Percentiles rank a stretch among this genome's conserved stretches.
phyloP scores from a whole-genome alignment of 2,329 filamentous ascomycete species.

The Myriangium duriaei region DNA sequence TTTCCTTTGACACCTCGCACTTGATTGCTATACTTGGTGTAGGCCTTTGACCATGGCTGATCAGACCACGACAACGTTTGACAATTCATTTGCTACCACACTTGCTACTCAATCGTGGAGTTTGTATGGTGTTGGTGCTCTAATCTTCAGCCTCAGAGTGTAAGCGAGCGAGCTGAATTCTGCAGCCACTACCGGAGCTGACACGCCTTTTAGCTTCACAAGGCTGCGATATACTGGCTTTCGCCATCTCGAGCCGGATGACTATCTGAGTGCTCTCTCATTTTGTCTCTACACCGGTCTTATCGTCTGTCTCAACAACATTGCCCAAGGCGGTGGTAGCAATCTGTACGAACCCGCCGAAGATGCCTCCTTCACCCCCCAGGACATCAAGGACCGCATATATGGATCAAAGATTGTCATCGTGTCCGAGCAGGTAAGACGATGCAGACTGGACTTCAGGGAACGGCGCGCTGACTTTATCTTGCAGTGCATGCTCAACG shows the following conservation, averaged over 20 bases:
- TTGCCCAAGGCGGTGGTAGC: slow-evolving; percentile 29
- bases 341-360: slow-evolving; percentile 31
- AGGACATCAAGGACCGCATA: slow-evolving; percentile 31
- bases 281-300: slow-evolving; percentile 28
- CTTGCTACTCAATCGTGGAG: slow-evolving; percentile 14
- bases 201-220: slow-evolving; percentile 10
- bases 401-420: slow-evolving; percentile 34
- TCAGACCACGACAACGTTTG: slow-evolving; percentile 9
- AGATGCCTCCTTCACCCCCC: slow-evolving; percentile 24
- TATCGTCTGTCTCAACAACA: slow-evolving; percentile 30
- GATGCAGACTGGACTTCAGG: too few relatives aligned
- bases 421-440: slow-evolving; percentile 31
- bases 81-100: slow-evolving; percentile 6
- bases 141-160: slow-evolving; percentile 12
- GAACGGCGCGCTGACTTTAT: not conserved
- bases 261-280: slow-evolving; percentile 12
- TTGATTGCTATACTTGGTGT: too few relatives aligned
- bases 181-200: not conserved
- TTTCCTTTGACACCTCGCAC: too few relatives aligned
- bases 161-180: slow-evolving; percentile 5
- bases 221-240: slow-evolving; percentile 10
- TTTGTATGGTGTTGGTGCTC: slow-evolving; percentile 12
- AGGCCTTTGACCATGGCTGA: slow-evolving; percentile 8
- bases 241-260: slow-evolving; percentile 10
- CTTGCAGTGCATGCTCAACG: slow-evolving; percentile 47